phyloP scores from a whole-genome alignment of 139 green algal species.

The Parachlorella kessleri region DNA sequence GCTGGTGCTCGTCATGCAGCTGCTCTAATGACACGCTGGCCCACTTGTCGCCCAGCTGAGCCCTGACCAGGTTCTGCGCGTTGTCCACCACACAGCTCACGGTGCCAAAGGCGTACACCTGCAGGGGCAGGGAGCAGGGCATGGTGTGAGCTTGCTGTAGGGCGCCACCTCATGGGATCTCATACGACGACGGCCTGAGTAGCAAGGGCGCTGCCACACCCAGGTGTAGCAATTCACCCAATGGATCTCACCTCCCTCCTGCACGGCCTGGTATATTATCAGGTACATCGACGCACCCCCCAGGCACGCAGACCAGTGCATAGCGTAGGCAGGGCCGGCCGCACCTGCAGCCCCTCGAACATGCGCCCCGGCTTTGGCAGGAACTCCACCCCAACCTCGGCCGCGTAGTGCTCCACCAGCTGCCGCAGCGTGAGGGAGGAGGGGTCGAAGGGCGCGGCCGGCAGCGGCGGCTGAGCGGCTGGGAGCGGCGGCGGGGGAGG shows the following conservation, averaged over 20 bases:
- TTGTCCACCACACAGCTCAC: conserved; percentile 88
- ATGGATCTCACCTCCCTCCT: too few relatives aligned
- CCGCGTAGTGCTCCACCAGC: conserved; percentile 80
- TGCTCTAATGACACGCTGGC: conserved; percentile 77
- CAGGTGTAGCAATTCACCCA: too few relatives aligned
- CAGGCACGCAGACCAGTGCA: neutral
- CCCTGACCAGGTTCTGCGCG: conserved; percentile 60
- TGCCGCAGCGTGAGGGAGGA: conserved; percentile 71
- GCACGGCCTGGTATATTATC: too few relatives aligned
- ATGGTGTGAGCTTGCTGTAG: neutral
- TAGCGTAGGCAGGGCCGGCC: too few relatives aligned
- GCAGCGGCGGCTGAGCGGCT: neutral
- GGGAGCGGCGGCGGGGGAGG: neutral
- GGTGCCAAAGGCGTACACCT: conserved; percentile 91
- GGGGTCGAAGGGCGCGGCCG: neutral
- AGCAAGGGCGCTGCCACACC: too few relatives aligned
- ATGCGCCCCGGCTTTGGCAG: conserved; percentile 84
- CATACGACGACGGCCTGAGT: too few relatives aligned
- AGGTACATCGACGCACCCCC: too few relatives aligned
- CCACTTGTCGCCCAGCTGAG: conserved; percentile 77
- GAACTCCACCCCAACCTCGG: conserved; percentile 86
- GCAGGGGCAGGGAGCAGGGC: conserved; percentile 3
- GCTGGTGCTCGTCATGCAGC: conserved; percentile 60
- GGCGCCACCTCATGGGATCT: too few relatives aligned
- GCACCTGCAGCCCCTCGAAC: conserved; percentile 84